phyloP scores from a whole-genome alignment of 1,284 basidiomycete species.

The Fistulinella staudtii region DNA sequence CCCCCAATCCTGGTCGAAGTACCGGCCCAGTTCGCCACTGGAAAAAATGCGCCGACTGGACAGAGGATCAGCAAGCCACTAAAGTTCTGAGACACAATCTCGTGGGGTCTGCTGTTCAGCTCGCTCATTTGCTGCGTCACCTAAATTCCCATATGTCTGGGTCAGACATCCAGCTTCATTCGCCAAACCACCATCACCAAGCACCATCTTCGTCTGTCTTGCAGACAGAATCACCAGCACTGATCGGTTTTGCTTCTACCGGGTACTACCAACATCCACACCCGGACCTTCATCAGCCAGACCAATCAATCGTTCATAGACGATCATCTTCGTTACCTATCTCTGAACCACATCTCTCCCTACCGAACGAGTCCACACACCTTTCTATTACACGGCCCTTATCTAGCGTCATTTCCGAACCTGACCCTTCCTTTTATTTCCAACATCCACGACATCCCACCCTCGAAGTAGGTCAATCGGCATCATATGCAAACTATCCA shows the following conservation, averaged over 20 bases:
- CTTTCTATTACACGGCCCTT: constrained; percentile 9
- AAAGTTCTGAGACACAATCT: constrained; percentile 63
- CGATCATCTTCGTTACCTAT: constrained; percentile 18
- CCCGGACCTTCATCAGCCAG: constrained; percentile 8
- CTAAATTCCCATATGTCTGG: constrained; percentile 39
- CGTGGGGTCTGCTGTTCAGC: constrained; percentile 59
- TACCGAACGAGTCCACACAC: constrained; percentile 12
- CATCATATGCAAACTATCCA: constrained; percentile 18
- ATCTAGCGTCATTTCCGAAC: constrained; percentile 9
- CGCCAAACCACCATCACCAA: constrained; percentile 30
- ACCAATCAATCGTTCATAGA: constrained; percentile 8
- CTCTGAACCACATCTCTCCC: constrained; percentile 8
- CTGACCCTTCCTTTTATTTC: constrained; percentile 11
- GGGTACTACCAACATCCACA: constrained; percentile 17
- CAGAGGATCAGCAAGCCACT: constrained; percentile 68
- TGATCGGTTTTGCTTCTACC: constrained; percentile 21
- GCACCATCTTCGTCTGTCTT: constrained; percentile 31
- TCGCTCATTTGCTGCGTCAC: constrained; percentile 54
- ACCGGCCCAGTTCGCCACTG: constrained; percentile 43
- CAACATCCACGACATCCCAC: constrained; percentile 15
- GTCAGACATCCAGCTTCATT: constrained; percentile 38
- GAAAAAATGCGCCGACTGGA: constrained; percentile 73
- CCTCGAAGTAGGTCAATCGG: constrained; percentile 11
- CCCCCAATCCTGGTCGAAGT: constrained; percentile 30
- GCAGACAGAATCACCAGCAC: constrained; percentile 41